phyloP scores from a whole-genome alignment of 2,329 filamentous ascomycete genomes.

The Aureobasidium sp. region DNA sequence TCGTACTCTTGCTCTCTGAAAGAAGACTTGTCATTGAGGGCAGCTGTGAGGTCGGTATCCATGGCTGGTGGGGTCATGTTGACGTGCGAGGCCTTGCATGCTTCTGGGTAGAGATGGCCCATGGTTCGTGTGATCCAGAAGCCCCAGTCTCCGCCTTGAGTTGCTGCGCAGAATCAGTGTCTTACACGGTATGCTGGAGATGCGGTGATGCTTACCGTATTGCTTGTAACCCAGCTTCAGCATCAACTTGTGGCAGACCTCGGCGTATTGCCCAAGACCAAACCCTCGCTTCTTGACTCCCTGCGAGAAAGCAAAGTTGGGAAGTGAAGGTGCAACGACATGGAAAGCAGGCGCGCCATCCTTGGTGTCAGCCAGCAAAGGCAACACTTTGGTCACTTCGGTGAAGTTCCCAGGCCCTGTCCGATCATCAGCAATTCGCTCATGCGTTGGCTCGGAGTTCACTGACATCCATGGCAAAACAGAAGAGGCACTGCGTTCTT shows the following conservation, averaged over 20 bases:
- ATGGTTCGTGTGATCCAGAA: conserved; percentile 56
- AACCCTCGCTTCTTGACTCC: conserved; percentile 47
- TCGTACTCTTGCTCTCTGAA: conserved; percentile 44
- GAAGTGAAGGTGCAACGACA: conserved; percentile 45
- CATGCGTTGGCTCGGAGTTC: no score
- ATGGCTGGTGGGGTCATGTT: conserved; percentile 48
- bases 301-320: conserved; percentile 47
- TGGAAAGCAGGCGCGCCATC: conserved; percentile 40
- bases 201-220: conserved; percentile 35
- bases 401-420: conserved; percentile 55
- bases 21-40: conserved; percentile 47
- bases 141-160: conserved; percentile 64
- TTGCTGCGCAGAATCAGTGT: conserved; percentile 19
- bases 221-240: conserved; percentile 53
- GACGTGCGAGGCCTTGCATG: conserved; percentile 52
- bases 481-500: conserved; percentile 53
- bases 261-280: conserved; percentile 50
- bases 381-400: conserved; percentile 55
- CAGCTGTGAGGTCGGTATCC: conserved; percentile 44
- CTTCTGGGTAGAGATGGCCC: conserved; percentile 48
- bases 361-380: conserved; percentile 45
- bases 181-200: no score
- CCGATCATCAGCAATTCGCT: background rate
- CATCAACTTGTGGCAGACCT: conserved; percentile 61
- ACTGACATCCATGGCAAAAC: conserved; percentile 54